Base-by-base conservation (phyloP, 2,329 filamentous ascomycete species). In the Trichoderma afroharzianum region DNA sequence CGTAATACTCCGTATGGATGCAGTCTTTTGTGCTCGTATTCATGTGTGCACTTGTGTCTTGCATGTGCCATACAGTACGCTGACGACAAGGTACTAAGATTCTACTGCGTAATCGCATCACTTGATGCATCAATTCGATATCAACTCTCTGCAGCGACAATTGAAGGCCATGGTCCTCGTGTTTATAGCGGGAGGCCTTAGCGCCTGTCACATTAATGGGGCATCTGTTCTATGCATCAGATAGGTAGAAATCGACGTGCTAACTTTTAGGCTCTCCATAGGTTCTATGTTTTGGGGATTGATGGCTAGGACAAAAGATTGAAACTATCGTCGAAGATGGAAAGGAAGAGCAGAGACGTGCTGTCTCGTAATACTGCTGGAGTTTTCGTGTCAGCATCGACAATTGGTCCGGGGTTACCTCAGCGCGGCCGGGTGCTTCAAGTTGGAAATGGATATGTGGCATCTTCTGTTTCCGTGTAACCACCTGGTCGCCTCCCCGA, bases 161-260 rank as follows among this genome's bases (percentile, higher is more conserved):
- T 8, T 12, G 21, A 53, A 53, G n/a, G 5, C n/a, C 4, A 6
- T 21, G 39, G 39, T n/a, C 43, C 21, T 24, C 5, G 47, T 24
- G 6, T 43, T 24, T 3, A 59, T 59, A 21, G 55, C 55, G 28
- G 28, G 30, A 58, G 4, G 32, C 21, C 43, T 53, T 64, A 53
- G 62, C 62, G 62, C 43, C 50, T 64, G 61, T 63, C 61, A 63
- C 39, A 63, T 63, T 63, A 63, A 63, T 30, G 61, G 61, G 61
- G 61, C 61, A 63, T n/a, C 36, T 63, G 24, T 21, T 63, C 24
- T 63, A 15, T 64, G 62, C 62, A 53, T 53, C 53, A 64, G 47
- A 53, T 53, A 50, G n/a, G n/a, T 14, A 53, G 62, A 53, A 53
- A 64, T 64, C 43, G 62, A 33, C 28, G 30, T 64, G 62, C 43